phyloP scores from a whole-genome alignment of 2,329 filamentous ascomycete genomes.

The Fusarium annulatum region DNA sequence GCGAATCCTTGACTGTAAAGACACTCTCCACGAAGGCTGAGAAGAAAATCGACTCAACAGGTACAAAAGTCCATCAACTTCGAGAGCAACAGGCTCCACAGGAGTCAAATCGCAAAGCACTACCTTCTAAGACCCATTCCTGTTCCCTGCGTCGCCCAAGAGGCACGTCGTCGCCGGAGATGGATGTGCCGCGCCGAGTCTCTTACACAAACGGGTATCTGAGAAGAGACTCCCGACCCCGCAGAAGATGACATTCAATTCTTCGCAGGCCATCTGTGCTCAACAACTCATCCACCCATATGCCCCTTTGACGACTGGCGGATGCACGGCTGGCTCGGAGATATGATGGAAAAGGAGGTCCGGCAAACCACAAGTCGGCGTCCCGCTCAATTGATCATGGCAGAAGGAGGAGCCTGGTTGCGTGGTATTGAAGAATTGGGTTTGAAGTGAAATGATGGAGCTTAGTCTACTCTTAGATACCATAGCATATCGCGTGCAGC shows the following conservation, averaged over 20 bases:
- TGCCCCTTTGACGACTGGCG: background rate
- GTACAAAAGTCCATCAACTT: background rate
- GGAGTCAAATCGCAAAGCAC: background rate
- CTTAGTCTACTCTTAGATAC: background rate
- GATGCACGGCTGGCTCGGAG: background rate
- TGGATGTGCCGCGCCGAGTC: no score
- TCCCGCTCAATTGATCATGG: no score
- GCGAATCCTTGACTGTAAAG: rapidly evolving
- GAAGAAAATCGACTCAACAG: background rate
- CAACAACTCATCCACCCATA: background rate
- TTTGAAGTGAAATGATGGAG: background rate
- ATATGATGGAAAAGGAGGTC: background rate
- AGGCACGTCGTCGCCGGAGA: background rate
- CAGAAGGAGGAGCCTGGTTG: background rate
- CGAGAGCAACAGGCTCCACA: background rate
- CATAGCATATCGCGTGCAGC: rapidly evolving
- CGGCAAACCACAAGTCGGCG: rapidly evolving
- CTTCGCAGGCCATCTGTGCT: background rate
- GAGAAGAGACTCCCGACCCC: no score
- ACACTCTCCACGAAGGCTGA: no score
- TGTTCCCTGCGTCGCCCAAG: no score
- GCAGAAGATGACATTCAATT: background rate
- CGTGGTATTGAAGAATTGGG: background rate
- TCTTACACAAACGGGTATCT: background rate
- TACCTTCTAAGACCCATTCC: background rate